Evolutionary conservation across 2,329 filamentous ascomycete species (phyloP).

Genomic region (Drechslerella coelobrocha): DNA sequence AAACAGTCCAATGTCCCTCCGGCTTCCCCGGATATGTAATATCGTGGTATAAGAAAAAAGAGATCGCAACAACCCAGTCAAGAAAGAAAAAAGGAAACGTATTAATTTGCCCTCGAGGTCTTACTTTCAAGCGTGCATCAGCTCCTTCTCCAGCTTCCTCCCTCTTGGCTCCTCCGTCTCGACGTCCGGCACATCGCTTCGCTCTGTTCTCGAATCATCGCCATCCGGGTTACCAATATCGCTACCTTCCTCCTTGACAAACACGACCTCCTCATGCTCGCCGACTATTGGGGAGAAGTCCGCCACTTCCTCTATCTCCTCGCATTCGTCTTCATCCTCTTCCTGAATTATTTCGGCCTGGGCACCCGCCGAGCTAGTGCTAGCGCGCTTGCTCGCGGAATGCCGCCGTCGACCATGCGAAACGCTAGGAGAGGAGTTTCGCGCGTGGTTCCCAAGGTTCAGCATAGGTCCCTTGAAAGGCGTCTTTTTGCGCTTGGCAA

Average conservation of each 20-base stretch:
- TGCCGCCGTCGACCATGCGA: slow-evolving; percentile 65
- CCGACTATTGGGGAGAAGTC: slow-evolving; percentile 53
- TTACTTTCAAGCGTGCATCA: neutral
- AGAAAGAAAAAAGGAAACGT: neutral
- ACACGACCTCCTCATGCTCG: slow-evolving; percentile 50
- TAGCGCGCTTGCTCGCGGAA: slow-evolving; percentile 55
- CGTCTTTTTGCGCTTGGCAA: slow-evolving; percentile 80
- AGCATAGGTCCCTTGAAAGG: slow-evolving; percentile 81
- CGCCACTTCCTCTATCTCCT: slow-evolving; percentile 58
- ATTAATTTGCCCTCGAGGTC: neutral
- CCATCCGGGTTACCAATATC: slow-evolving; percentile 41
- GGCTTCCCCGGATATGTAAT: no score
- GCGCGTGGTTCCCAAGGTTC: slow-evolving; percentile 62
- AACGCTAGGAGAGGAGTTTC: slow-evolving; percentile 66
- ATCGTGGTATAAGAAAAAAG: no score
- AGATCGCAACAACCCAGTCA: no score
- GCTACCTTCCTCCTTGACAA: slow-evolving; percentile 42
- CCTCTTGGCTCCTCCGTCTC: slow-evolving; percentile 35
- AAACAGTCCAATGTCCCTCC: no score
- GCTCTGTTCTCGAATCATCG: slow-evolving; percentile 20
- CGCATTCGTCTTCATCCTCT: slow-evolving; percentile 68
- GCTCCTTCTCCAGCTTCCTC: slow-evolving; percentile 35
- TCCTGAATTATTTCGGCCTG: slow-evolving; percentile 55
- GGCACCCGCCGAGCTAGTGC: slow-evolving; percentile 52
- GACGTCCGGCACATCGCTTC: slow-evolving; percentile 28